phyloP scores from a whole-genome alignment of 768 basidiomycete species.

The Amanita exitialis region DNA sequence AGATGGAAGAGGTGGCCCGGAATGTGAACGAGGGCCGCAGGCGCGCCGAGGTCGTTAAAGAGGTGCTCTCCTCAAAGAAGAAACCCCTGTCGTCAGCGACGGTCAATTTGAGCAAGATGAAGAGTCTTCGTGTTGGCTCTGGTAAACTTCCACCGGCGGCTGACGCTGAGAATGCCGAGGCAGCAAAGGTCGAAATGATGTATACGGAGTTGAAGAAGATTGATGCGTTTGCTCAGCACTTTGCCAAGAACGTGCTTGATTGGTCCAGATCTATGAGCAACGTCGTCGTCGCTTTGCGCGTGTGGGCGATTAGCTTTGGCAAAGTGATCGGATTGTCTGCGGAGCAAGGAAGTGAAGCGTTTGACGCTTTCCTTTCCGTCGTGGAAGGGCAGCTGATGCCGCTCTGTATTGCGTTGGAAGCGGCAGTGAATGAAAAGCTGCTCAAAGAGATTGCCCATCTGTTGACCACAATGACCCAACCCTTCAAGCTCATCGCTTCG shows the following conservation, averaged over 20 bases:
- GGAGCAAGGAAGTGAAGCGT: conserved; percentile 45
- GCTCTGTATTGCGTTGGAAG: conserved; percentile 42
- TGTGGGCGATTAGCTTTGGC: conserved; percentile 60
- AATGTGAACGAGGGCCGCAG: conserved; percentile 74
- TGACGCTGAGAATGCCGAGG: conserved; percentile 26
- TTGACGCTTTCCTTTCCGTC: conserved; percentile 59
- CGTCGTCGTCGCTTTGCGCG: conserved; percentile 37
- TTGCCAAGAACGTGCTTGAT: conserved; percentile 51
- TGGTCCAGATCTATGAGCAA: conserved; percentile 49
- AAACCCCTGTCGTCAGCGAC: conserved; percentile 36
- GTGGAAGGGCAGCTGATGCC: conserved; percentile 44
- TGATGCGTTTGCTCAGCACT: conserved; percentile 47
- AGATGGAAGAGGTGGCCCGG: conserved; percentile 64
- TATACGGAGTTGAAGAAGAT: conserved; percentile 47
- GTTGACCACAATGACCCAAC: conserved; percentile 48
- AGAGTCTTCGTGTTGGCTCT: conserved; percentile 30
- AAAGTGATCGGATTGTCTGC: conserved; percentile 52
- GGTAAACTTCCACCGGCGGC: conserved; percentile 8
- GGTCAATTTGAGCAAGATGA: conserved; percentile 55
- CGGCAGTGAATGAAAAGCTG: conserved; percentile 39
- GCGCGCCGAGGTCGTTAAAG: conserved; percentile 70
- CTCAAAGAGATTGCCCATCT: conserved; percentile 50
- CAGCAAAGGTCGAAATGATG: conserved; percentile 42
- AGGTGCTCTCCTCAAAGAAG: conserved; percentile 47
- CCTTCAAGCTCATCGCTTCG: conserved; percentile 55